These are phyloP conservation scores for Cucurbita argyrosperma DNA, from an alignment of 306 rosid species.

Conservation along the genomic window DNA sequence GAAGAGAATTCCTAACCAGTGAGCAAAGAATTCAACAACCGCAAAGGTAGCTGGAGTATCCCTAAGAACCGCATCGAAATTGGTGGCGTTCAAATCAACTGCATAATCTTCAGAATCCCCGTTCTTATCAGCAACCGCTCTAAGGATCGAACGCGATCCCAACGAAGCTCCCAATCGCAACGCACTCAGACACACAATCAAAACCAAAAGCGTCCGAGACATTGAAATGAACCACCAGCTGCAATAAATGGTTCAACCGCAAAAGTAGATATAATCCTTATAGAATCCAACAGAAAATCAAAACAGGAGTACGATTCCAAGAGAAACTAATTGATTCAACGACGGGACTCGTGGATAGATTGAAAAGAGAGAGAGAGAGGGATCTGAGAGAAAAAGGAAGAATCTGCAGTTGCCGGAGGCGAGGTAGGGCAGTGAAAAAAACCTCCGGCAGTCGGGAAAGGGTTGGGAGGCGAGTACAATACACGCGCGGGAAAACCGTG, in stretches of 20 bases:
- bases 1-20: slow-evolving; percentile 35
- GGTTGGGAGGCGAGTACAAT: not conserved
- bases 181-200: slow-evolving; percentile 25
- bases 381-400: not conserved
- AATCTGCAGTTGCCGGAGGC: slow-evolving; percentile 5
- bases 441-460: not conserved
- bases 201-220: slow-evolving; percentile 23
- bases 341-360: not conserved
- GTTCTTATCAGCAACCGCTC: slow-evolving; percentile 18
- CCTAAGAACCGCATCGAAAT: slow-evolving; percentile 55
- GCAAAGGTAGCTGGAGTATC: slow-evolving; percentile 71
- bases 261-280: not conserved
- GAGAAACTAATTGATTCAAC: not conserved
- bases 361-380: not conserved
- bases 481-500: not conserved
- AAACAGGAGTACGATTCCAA: not conserved
- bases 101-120: slow-evolving; percentile 50
- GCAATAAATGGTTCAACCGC: not conserved
- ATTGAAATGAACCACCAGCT: slow-evolving; percentile 19
- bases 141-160: slow-evolving; percentile 60
- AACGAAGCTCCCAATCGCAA: slow-evolving; percentile 17
- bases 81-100: slow-evolving; percentile 57
- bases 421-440: not conserved
- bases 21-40: slow-evolving; percentile 75
- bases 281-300: not conserved